These are phyloP conservation scores for Chalciporus chontae DNA, from an alignment of 768 basidiomycete genomes.

Conservation along the genomic window DNA sequence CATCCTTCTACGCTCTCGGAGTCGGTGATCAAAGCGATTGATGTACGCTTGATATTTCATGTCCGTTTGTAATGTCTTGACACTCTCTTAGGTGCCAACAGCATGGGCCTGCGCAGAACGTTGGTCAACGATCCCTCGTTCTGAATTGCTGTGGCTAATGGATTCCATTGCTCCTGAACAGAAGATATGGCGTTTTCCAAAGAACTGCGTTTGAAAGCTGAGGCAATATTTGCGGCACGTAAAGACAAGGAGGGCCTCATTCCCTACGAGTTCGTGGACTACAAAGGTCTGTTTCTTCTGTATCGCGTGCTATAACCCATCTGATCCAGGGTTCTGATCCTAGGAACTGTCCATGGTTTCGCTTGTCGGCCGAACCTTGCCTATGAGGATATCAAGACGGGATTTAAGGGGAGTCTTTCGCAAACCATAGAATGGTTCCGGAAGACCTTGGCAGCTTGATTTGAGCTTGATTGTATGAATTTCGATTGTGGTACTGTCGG, in stretches of 20 bases:
- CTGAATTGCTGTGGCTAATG: background rate
- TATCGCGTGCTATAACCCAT: background rate
- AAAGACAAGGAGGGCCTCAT: conserved; percentile 26
- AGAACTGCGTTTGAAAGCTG: conserved; percentile 23
- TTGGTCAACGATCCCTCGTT: conserved; percentile 5
- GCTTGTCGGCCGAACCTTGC: conserved; percentile 43
- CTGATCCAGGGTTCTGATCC: background rate
- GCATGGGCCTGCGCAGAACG: conserved; percentile 40
- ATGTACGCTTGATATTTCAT: background rate
- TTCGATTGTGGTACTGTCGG: no score
- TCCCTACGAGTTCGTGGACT: conserved; percentile 36
- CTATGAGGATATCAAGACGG: conserved; percentile 40
- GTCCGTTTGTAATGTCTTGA: background rate
- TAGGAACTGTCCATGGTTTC: conserved; percentile 48
- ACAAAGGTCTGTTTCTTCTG: conserved; percentile 27
- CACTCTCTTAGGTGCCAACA: conserved; percentile 17
- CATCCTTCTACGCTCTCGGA: conserved; percentile 36
- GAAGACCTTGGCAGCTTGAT: conserved; percentile 29
- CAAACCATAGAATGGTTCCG: conserved; percentile 41
- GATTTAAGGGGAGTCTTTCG: conserved; percentile 42
- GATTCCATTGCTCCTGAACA: conserved; percentile 11
- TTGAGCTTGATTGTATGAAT: conserved; percentile 1
- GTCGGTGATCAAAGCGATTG: conserved; percentile 35
- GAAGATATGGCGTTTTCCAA: conserved; percentile 33
- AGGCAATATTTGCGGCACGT: conserved; percentile 30